Percentiles rank a stretch among this genome's conserved stretches.
Conservation (phyloP, 2,329 filamentous ascomycete species). For the Colletotrichum higginsianum region DNA sequence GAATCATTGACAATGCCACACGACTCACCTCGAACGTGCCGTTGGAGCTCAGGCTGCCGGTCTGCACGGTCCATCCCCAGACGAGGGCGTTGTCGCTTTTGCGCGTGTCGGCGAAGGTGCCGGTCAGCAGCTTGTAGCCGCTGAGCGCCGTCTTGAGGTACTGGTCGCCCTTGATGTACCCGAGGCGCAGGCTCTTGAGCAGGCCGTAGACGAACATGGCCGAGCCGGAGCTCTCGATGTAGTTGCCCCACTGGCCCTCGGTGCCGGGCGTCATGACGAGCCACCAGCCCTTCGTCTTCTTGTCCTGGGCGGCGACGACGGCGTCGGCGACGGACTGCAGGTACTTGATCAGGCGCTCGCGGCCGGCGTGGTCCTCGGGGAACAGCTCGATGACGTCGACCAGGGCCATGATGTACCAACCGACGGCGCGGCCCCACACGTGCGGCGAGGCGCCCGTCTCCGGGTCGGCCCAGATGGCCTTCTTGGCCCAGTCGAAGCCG, state of each 20-base stretch:
- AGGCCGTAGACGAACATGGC: slow-evolving; percentile 57
- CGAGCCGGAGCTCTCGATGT: slow-evolving; percentile 54
- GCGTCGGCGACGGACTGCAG: slow-evolving; percentile 59
- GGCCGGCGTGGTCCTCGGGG: slow-evolving; percentile 53
- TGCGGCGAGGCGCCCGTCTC: slow-evolving; percentile 63
- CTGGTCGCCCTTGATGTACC: slow-evolving; percentile 48
- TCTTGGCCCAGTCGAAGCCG: slow-evolving; percentile 64
- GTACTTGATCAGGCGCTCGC: slow-evolving; percentile 55
- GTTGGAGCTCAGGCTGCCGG: slow-evolving; percentile 54
- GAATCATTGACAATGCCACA: background rate
- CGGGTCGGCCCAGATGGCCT: slow-evolving; percentile 63
- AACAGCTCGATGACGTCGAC: slow-evolving; percentile 63
- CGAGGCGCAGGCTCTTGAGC: slow-evolving; percentile 53
- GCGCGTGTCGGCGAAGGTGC: slow-evolving; percentile 59
- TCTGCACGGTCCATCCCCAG: slow-evolving; percentile 53
- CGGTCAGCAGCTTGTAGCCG: slow-evolving; percentile 60
- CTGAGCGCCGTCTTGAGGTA: slow-evolving; percentile 58
- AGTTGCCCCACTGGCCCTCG: slow-evolving; percentile 51
- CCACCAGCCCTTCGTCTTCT: slow-evolving; percentile 55
- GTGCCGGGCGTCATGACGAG: slow-evolving; percentile 54
- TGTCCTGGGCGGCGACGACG: slow-evolving; percentile 59
- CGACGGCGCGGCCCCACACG: slow-evolving; percentile 66
- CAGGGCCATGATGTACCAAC: slow-evolving; percentile 55
- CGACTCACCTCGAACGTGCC: slow-evolving; percentile 58
- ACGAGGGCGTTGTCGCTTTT: slow-evolving; percentile 61